Evolutionary conservation across 1,139 yeast genomes (phyloP), one percentile per base, ranked within the genome.

Genomic region (Sugiyamaella xylanicola): DNA sequence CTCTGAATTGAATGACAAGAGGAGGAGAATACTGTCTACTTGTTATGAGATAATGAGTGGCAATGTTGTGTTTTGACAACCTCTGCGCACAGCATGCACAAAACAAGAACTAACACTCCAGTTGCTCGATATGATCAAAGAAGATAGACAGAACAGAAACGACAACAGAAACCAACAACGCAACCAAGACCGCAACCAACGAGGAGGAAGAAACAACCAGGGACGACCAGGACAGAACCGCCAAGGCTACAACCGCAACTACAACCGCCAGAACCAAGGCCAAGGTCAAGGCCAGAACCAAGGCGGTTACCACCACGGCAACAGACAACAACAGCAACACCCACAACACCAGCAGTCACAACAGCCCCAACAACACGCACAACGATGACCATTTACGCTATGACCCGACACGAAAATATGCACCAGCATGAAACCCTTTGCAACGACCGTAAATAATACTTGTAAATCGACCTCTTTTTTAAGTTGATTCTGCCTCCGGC

Each of bases 121-220:
- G 49, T 61, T 70, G 41, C 65, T 75, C 22, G 75, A 71, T 36
- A 79, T 78, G 57, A 81, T 87, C 58, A 89, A 91, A 78, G 96
- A 89, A 64, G 87, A 86, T 67, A 90, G 93, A 59, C 90, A 86
- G 70, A 86, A 79, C 62, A 84, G 84, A 63, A 74, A 80, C 63
- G 78, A 81, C 65, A 81, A 77, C 66, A 62, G 68, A 35, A 60
- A 58, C 53, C 57, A 61, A 46, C 77, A 78, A 74, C 82, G 81
- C 59, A 74, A 79, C 73, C 67, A 77, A 74, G 56, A 75, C 73
- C 65, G 76, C 77, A 47, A 43, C 39, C 68, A 74, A 42, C 56
- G 64, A 53, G 58, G 58, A 35, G 53, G 65, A 29, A 55, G 63
- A 19, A 58, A 62, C 16, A 62, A 61, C 47, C 61, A 65, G 22